These are phyloP conservation scores for Starmerella vitae DNA, from an alignment of 805 yeast species.

Conservation along the genomic window DNA sequence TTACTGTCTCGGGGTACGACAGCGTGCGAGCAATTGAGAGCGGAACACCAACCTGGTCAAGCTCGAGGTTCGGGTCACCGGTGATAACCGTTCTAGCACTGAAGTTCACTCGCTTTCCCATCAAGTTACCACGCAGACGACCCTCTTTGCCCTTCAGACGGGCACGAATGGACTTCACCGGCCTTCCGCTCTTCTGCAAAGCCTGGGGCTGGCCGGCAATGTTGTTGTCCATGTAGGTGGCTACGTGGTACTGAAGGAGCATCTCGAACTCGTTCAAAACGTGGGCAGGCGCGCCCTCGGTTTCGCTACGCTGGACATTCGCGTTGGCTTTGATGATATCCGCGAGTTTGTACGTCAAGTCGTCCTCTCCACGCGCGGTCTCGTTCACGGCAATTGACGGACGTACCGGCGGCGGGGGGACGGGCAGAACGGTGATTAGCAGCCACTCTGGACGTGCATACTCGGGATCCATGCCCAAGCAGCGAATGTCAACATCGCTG, in stretches of 20 bases:
- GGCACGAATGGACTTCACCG: slow-evolving; percentile 97
- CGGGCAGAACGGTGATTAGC: slow-evolving; percentile 92
- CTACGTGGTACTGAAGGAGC: slow-evolving; percentile 90
- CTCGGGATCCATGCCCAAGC: slow-evolving; percentile 84
- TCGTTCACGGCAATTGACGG: slow-evolving; percentile 97
- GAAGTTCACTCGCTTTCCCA: slow-evolving; percentile 99
- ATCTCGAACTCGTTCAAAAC: slow-evolving; percentile 94
- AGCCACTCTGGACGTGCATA: slow-evolving; percentile 99
- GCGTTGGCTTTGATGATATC: slow-evolving; percentile 94
- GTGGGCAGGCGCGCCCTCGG: slow-evolving; percentile 98
- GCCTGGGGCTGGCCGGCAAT: slow-evolving; percentile 99
- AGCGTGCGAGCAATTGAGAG: slow-evolving; percentile 89
- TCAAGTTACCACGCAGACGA: slow-evolving; percentile 91
- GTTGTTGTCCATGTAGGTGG: slow-evolving; percentile 98
- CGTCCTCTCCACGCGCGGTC: slow-evolving; percentile 98
- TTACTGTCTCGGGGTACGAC: slow-evolving; percentile 93
- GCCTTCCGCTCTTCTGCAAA: slow-evolving; percentile 95
- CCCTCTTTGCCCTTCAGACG: slow-evolving; percentile 99
- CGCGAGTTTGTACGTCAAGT: slow-evolving; percentile 90
- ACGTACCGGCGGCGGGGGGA: slow-evolving; percentile 98
- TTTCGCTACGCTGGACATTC: slow-evolving; percentile 91
- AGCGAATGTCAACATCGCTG: slow-evolving; percentile 63
- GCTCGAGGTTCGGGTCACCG: slow-evolving; percentile 94
- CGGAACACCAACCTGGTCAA: slow-evolving; percentile 99
- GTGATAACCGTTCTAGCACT: slow-evolving; percentile 99